Conservation (phyloP, 179 eudicot species). For the Spergularia azorica region DNA sequence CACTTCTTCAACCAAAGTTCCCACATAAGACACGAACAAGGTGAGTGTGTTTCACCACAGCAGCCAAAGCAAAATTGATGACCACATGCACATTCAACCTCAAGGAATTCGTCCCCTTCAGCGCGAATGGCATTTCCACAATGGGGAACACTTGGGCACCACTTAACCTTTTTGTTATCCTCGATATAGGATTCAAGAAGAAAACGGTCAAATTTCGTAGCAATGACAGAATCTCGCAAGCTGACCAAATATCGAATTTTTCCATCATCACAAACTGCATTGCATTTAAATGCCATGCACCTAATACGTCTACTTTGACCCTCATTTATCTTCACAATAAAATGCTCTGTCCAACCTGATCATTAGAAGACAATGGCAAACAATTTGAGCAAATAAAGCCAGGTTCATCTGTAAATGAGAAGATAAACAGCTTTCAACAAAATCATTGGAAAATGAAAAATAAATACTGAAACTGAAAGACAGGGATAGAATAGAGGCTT, state of each 20-base stretch:
- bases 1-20: slow-evolving; percentile 65
- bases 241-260: slow-evolving; percentile 48
- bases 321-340: slow-evolving; percentile 65
- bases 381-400: background rate
- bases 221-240: slow-evolving; percentile 46
- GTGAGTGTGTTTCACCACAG: slow-evolving; percentile 65
- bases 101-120: slow-evolving; percentile 55
- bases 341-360: slow-evolving; percentile 74
- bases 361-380: background rate
- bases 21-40: slow-evolving; percentile 81
- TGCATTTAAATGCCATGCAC: slow-evolving; percentile 72
- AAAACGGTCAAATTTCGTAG: slow-evolving; percentile 62
- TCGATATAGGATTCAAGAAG: slow-evolving; percentile 72
- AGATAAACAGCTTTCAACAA: background rate
- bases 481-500: background rate
- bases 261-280: slow-evolving; percentile 65
- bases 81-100: slow-evolving; percentile 76
- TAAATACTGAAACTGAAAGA: background rate
- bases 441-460: background rate
- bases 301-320: slow-evolving; percentile 66
- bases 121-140: slow-evolving; percentile 79
- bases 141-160: slow-evolving; percentile 84
- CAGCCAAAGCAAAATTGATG: slow-evolving; percentile 73
- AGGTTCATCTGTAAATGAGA: background rate
- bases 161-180: slow-evolving; percentile 66